Base-by-base conservation (phyloP, 805 yeast species). In the Yarrowia keelungensis region DNA sequence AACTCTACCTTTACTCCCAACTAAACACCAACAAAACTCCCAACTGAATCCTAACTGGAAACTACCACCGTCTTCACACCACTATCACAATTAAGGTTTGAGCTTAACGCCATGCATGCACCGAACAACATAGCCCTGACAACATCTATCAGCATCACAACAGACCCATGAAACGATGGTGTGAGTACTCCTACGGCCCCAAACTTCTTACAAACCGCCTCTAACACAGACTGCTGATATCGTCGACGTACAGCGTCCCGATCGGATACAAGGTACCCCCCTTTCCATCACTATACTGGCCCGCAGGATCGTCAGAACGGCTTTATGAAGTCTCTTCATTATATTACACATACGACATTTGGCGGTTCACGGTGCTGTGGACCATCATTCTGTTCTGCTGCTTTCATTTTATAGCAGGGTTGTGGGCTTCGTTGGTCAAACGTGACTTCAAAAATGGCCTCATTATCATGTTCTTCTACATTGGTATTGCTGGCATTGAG, bases 341-440 rank as follows among this genome's bases (percentile, higher is more conserved):
- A 5, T 94, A 91, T 79, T 85, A 86, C 73, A 79, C 87, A 1
- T 72, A 76, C 16, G 97, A 92, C 73, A 86, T 94, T 15, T 93
- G 97, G 95, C 79, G 78, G 71, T 94, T 91, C 81, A 91, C 97
- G 0, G 81, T 91, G 10, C 84, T 80, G 73, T 94, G 99, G 98
- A 83, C 89, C 14, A 73, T 94, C 58, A 87, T 92, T 9, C 79
- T 91, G 72, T 89, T 86, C 76, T 81, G 81, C 0, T 86, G 83
- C 1, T 83, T 90, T 69, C 91, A 92, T 76, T 75, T 81, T 0
- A 80, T 85, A 0, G 89, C 93, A 0, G 96, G 95, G 0, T 50
- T 81, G 0, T 79, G 88, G 71, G 92, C 95, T 2, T 80, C 84
- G 5, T 69, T 84, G 35, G 81, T 84, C 47, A 86, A 82, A 69